Evolutionary conservation across 2,329 filamentous ascomycete genomes (phyloP), one percentile per base, ranked within the genome.

Genomic region (Bretziella fagacearum): DNA sequence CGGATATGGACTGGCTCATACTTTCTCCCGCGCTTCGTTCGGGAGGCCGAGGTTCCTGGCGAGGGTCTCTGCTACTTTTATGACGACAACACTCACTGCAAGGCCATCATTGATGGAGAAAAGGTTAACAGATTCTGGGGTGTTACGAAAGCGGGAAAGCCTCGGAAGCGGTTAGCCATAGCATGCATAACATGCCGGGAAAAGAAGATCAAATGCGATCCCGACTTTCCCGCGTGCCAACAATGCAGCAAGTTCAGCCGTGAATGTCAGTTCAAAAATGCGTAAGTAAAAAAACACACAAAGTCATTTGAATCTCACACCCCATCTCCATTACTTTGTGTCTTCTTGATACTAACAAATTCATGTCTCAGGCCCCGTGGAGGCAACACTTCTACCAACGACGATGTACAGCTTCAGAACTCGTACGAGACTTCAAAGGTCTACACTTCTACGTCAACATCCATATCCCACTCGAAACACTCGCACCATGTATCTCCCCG

Each of bases 181-280:
- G 85, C 85, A n/a, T 95, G 87, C 58, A 71, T 93, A 50, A 91
- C 85, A 10, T 95, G 87, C 60, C 76, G 87, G 44, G 86, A 94
- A 64, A 95, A 94, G 75, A 95, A 94, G 69, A 93, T 95, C 65
- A 94, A 93, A 62, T 95, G 87, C 58, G 85, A 94, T 54, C 87
- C 86, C 1, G 85, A 87, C 55, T 81, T 77, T 53, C 83, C 83
- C 32, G 85, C 84, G 55, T 95, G 87, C 56, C 74, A 87, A 46
- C 86, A 94, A 63, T 95, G 87, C 60, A 81, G 91, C 59, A 94
- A 93, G 64, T 89, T 89, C 58, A 84, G 86, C 48, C 74, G 84
- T 41, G 69, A 81, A 15, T 94, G 87, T 72, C 80, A 80, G 62
- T 86, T 85, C 58, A 83, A 84, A 63, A 84, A 82, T 63, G 83